Evolutionary conservation across 306 rosid species (phyloP).

Genomic region (peach (Prunus persica)): Prunus_persica_NCBIv2 NC_034014.1:18524001-18524500

Average conservation of each 20-base stretch:
- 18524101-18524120: not conserved
- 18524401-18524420: conserved; percentile 68
- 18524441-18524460: conserved; percentile 74
- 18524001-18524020: too few species aligned
- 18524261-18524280: conserved; percentile 70
- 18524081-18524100: too few species aligned
- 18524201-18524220: not conserved
- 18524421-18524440: conserved; percentile 52
- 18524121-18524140: not conserved
- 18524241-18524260: conserved; percentile 77
- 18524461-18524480: conserved; percentile 62
- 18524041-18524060: not conserved
- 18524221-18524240: conserved; percentile 48
- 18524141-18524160: not conserved
- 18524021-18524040: not conserved
- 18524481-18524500: conserved; percentile 81
- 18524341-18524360: conserved; percentile 63
- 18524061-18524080: not conserved
- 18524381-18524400: conserved; percentile 75
- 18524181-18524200: not conserved
- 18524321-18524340: conserved; percentile 63
- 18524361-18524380: conserved; percentile 79
- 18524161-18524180: not conserved
- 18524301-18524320: conserved; percentile 77
- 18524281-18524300: conserved; percentile 63